Evolutionary conservation across 805 yeast genomes (phyloP), one percentile per base, ranked within the genome.

Genomic region (Cyberlindnera mycetangii): DNA sequence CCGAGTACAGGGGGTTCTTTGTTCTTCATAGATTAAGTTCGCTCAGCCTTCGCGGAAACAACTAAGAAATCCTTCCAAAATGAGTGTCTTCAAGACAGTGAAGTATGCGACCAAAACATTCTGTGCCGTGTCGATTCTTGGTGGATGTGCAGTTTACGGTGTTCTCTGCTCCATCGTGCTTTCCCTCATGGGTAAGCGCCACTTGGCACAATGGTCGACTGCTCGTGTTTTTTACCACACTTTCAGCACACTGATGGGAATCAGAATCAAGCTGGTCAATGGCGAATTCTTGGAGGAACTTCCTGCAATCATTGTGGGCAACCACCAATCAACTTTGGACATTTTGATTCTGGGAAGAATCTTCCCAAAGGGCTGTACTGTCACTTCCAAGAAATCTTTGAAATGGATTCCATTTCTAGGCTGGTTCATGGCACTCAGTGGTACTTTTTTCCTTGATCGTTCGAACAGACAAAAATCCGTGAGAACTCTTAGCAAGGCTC

Each of bases 371-470:
- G 88, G 87, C 40, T 89, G 90, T 70, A 82, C 90, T 7, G 96
- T 93, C 37, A 93, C 98, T 1, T 93, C 97, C 28, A 93, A 93
- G 67, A 81, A 79, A 62, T 83, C 87, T 5, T 74, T 93, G 58
- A 81, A 86, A 57, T 88, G 78, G 61, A 71, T 89, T 41, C 99
- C 99, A 15, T 76, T 93, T 56, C 72, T 93, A 55, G 99, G 99
- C 12, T 92, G 97, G 98, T 93, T 90, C 69, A 90, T 93, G 99
- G 59, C 79, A 20, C 75, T 89, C 19, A 81, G 93, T 50, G 97
- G 97, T 11, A 85, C 98, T 2, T 84, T 92, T 55, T 93, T 93
- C 67, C 71, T 93, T 44, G 96, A 93, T 62, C 80, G 99, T 62
- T 69, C 80, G 6, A 82, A 81, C 61, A 79, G 88, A 51, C 79